Conservation (phyloP, 805 yeast genomes). For the Isabelozyma heimii region DNA sequence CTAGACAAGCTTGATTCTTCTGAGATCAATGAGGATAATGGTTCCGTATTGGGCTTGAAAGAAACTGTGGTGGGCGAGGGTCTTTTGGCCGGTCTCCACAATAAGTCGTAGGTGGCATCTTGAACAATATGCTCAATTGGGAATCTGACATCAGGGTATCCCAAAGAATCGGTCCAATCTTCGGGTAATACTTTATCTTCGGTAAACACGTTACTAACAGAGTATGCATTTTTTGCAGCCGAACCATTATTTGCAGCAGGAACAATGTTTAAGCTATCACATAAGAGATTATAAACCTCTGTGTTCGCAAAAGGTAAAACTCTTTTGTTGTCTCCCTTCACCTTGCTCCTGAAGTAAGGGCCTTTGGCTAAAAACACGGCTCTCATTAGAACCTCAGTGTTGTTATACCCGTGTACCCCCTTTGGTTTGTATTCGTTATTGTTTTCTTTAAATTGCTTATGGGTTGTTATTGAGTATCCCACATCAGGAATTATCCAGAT, state of each 20-base stretch:
- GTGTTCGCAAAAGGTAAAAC: constrained; percentile 67
- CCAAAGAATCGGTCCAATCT: constrained; percentile 46
- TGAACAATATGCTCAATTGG: constrained; percentile 42
- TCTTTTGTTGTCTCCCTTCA: constrained; percentile 24
- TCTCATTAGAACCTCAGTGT: constrained; percentile 75
- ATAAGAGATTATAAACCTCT: constrained; percentile 71
- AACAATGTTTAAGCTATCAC: constrained; percentile 52
- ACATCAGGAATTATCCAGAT: constrained; percentile 81
- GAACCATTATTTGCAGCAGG: constrained; percentile 67
- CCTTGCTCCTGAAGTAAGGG: constrained; percentile 58
- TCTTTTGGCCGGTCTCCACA: constrained; percentile 18
- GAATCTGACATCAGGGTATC: constrained; percentile 52
- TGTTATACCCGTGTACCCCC: constrained; percentile 87
- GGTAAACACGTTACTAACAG: constrained; percentile 14
- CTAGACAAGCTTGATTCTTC: constrained; percentile 20
- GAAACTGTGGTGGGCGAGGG: constrained; percentile 11
- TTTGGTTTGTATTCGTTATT: constrained; percentile 52
- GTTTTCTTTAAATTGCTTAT: constrained; percentile 49
- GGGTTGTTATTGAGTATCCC: constrained; percentile 74
- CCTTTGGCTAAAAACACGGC: constrained; percentile 80
- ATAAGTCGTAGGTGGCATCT: constrained; percentile 52
- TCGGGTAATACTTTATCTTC: constrained; percentile 26
- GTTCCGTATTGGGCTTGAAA: constrained; percentile 19
- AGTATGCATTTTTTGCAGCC: neutral
- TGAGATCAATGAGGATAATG: constrained; percentile 18